Percentiles rank a stretch among this genome's conserved stretches.
These are phyloP conservation scores for Chloris gayana DNA, from an alignment of 176 grass and related monocot genomes.

Conservation along the genomic window DNA sequence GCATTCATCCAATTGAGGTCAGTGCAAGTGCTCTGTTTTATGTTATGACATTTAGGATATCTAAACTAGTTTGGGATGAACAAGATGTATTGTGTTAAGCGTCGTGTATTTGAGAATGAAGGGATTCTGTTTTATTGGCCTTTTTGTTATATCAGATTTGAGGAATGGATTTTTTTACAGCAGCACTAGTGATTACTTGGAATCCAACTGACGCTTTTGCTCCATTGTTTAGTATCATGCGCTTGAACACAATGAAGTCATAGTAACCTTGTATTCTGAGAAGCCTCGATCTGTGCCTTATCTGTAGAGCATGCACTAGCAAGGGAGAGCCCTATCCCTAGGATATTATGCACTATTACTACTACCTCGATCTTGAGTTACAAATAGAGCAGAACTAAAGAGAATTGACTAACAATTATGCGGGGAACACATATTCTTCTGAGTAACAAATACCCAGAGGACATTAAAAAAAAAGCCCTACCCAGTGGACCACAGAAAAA, in stretches of 20 bases:
- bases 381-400: conserved; percentile 8
- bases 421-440: neutral
- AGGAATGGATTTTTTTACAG: too few relatives aligned
- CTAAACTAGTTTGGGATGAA: too few relatives aligned
- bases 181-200: too few relatives aligned
- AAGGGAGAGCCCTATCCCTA: conserved; percentile 19
- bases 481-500: neutral
- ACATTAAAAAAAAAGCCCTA: too few relatives aligned
- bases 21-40: neutral
- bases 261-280: neutral
- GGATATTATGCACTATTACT: conserved; percentile 20
- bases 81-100: too few relatives aligned
- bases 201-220: neutral
- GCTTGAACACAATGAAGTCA: neutral
- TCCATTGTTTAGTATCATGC: neutral
- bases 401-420: neutral
- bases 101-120: too few relatives aligned
- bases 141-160: too few relatives aligned
- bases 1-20: neutral
- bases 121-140: too few relatives aligned
- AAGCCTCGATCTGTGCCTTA: neutral
- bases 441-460: neutral
- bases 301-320: conserved; percentile 12
- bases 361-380: conserved; percentile 5
- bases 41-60: too few relatives aligned